These are phyloP conservation scores for Aspergillus aculeatinus DNA, from an alignment of 2,329 filamentous ascomycete species.

Conservation along the genomic window DNA sequence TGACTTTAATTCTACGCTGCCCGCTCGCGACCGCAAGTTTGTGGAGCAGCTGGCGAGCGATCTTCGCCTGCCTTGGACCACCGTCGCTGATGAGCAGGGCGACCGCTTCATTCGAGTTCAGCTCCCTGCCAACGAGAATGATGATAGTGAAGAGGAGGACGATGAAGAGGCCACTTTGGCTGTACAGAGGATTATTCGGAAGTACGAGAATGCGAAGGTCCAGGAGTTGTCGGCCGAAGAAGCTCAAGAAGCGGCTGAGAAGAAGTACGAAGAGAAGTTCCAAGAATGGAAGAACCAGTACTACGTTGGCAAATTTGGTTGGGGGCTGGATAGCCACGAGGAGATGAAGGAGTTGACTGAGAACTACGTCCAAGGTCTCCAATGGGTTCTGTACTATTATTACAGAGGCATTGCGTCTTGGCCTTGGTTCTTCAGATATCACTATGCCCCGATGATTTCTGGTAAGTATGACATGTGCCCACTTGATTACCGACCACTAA, in stretches of 20 bases:
- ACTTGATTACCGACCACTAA: slow-evolving; percentile 21
- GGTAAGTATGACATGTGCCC: slow-evolving; percentile 45
- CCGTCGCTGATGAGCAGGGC: slow-evolving; percentile 62
- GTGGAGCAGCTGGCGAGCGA: slow-evolving; percentile 79
- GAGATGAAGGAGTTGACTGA: slow-evolving; percentile 81
- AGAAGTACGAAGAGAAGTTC: slow-evolving; percentile 89
- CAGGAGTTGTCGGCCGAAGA: slow-evolving; percentile 78
- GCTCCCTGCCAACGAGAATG: slow-evolving; percentile 54
- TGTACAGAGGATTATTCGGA: slow-evolving; percentile 78
- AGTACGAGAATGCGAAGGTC: slow-evolving; percentile 86
- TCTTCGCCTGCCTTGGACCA: slow-evolving; percentile 65
- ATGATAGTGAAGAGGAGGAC: slow-evolving; percentile 64
- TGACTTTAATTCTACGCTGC: slow-evolving; percentile 70
- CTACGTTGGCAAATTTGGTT: slow-evolving; percentile 87
- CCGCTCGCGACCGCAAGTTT: slow-evolving; percentile 87
- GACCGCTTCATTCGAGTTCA: slow-evolving; percentile 66
- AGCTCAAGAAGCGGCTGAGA: slow-evolving; percentile 73
- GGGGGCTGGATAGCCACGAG: slow-evolving; percentile 75
- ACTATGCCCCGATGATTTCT: slow-evolving; percentile 96
- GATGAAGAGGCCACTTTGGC: slow-evolving; percentile 84
- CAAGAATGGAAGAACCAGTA: slow-evolving; percentile 91
- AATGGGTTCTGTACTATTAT: slow-evolving; percentile 98
- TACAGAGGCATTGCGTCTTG: slow-evolving; percentile 96
- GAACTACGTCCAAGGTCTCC: slow-evolving; percentile 95
- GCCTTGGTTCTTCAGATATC: slow-evolving; percentile 97